phyloP scores from a whole-genome alignment of 2,329 filamentous ascomycete genomes.

The Fusarium haematococcum region DNA sequence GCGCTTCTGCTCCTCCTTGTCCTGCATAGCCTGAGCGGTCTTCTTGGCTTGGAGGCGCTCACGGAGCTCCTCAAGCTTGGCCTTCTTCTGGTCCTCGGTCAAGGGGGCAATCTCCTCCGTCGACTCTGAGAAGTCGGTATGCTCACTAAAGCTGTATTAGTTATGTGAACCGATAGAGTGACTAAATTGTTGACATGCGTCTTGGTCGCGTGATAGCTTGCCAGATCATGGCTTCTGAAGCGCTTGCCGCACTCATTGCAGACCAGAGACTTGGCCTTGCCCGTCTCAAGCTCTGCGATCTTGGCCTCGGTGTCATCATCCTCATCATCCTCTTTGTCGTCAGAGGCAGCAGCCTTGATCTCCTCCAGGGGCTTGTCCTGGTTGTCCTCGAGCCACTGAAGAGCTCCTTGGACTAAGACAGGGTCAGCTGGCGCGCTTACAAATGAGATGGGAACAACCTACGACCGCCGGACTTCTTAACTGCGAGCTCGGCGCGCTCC shows the following conservation, averaged over 20 bases:
- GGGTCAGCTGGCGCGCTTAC: conserved; percentile 10
- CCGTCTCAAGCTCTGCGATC: conserved; percentile 75
- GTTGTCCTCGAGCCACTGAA: conserved; percentile 95
- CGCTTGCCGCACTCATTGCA: conserved; percentile 97
- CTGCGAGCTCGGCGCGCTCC: conserved; percentile 82
- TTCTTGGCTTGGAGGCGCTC: conserved; percentile 79
- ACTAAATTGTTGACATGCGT: conserved; percentile 59
- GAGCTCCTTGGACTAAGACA: conserved; percentile 81
- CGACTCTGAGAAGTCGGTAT: conserved; percentile 92
- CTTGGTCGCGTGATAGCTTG: conserved; percentile 91
- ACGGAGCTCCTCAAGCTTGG: conserved; percentile 80
- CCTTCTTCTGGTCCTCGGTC: conserved; percentile 90
- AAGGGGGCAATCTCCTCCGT: conserved; percentile 91
- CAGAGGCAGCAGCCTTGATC: conserved; percentile 66
- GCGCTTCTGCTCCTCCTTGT: conserved; percentile 84
- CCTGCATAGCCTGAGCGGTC: conserved; percentile 73
- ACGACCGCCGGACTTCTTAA: conserved; percentile 86
- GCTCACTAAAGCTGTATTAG: conserved; percentile 65
- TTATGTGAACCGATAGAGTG: too few relatives aligned
- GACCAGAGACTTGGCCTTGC: conserved; percentile 82
- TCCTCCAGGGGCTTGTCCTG: conserved; percentile 89
- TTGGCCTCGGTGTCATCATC: conserved; percentile 64
- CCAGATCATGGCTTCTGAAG: conserved; percentile 83
- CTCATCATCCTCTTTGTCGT: conserved; percentile 60
- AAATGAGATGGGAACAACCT: conserved; percentile 51